These are phyloP conservation scores for Dendryphion nanum DNA, from an alignment of 2,329 filamentous ascomycete genomes.

Conservation along the genomic window DNA sequence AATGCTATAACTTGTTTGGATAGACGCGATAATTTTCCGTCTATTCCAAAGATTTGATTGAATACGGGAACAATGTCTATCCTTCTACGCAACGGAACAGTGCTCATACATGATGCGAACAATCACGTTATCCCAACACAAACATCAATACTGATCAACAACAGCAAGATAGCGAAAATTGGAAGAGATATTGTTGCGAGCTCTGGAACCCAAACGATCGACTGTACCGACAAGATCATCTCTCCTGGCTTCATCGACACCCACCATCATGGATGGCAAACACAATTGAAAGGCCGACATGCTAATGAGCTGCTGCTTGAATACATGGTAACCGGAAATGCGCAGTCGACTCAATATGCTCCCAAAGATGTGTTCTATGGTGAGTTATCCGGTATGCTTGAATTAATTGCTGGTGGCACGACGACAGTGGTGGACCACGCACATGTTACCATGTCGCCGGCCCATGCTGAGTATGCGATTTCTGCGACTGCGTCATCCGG, in stretches of 20 bases:
- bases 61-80: conserved; percentile 7
- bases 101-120: conserved; percentile 36
- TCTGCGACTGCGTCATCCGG: conserved; percentile 45
- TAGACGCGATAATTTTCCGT: too few relatives aligned
- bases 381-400: conserved; percentile 44
- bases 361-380: conserved; percentile 27
- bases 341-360: conserved; percentile 29
- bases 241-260: conserved; percentile 59
- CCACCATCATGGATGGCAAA: conserved; percentile 53
- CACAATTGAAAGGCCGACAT: conserved; percentile 53
- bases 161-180: conserved; percentile 36
- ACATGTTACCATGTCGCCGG: conserved; percentile 44
- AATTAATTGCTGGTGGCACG: conserved; percentile 54
- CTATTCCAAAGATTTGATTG: not conserved
- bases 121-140: conserved; percentile 30
- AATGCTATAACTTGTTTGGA: too few relatives aligned
- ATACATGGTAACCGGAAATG: conserved; percentile 44
- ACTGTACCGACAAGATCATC: conserved; percentile 53
- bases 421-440: conserved; percentile 56
- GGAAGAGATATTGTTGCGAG: conserved; percentile 22
- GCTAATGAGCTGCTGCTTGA: conserved; percentile 50
- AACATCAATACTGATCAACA: conserved; percentile 33
- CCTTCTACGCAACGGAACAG: conserved; percentile 37
- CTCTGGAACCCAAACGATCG: conserved; percentile 42
- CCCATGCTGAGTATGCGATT: conserved; percentile 30